Base-by-base conservation (phyloP, 306 rosid genomes). In the Oxytropis ochrocephala region DNA sequence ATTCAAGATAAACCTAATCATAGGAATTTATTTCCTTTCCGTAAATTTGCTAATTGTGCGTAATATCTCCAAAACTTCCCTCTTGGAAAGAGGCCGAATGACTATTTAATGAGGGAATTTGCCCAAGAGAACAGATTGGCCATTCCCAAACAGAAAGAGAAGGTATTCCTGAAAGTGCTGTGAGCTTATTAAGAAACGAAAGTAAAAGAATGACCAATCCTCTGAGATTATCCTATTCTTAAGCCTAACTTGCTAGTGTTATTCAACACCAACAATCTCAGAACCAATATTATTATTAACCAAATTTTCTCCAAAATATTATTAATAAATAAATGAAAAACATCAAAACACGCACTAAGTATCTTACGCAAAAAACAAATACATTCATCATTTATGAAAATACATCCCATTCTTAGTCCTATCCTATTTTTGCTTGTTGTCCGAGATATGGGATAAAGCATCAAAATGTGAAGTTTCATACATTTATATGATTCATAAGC, bases 401-500 rank as follows among this genome's bases (percentile, higher is more conserved):
- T 36, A 72, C 19, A 60, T 72, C 3, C 29, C 29, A 24, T 24
- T 24, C 68, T 53, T 24, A 60, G 59, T 29, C 30, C 11, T 54
- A 17, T 38, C 32, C 58, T n/a, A 21, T 47, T 71, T 53, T 35
- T 24, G 62, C 56, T 57, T 17, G 51, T 19, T 42, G 47, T 46
- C 70, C 39, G 66, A 48, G 41, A 69, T 52, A 46, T 10, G 69
- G 49, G 24, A 66, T 67, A 73, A 43, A 38, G 24, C 50, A 72
- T 19, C 64, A 81, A 62, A 36, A 44, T 54, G 68, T 35, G 73
- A 80, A 78, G 67, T 59, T 39, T 41, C 85, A 11, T 85, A 91
- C 99, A 80, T 66, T 68, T 42, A 79, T 66, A 94, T 24, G 99
- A 95, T 18, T 75, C 83, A 60, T 69, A 75, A 48, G 99, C 99